Evolutionary conservation across 2,329 filamentous ascomycete genomes (phyloP).

Genomic region (Parafenestella ontariensis): DNA sequence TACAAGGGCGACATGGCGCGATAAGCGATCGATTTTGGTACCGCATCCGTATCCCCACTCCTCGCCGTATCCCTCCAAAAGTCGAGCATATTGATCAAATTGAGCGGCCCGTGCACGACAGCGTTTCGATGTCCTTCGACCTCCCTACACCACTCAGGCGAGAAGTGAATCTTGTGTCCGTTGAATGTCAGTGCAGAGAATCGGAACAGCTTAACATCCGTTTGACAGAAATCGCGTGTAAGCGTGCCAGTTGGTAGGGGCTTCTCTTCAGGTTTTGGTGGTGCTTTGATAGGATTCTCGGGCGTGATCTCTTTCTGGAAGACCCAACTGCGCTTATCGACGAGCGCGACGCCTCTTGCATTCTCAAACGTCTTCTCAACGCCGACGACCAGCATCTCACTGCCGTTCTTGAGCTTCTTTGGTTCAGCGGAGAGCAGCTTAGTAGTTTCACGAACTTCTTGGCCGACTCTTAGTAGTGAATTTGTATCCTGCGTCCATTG

Average conservation of each 20-base stretch:
- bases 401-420: constrained; percentile 59
- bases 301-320: constrained; percentile 52
- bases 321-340: constrained; percentile 48
- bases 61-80: constrained; percentile 40
- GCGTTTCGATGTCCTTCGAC: constrained; percentile 77
- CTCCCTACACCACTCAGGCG: constrained; percentile 71
- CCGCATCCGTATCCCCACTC: constrained; percentile 17
- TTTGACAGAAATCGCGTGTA: constrained; percentile 67
- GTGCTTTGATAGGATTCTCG: constrained; percentile 46
- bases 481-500: constrained; percentile 55
- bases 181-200: constrained; percentile 95
- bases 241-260: constrained; percentile 23
- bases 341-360: constrained; percentile 41
- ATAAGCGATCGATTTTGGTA: constrained; percentile 38
- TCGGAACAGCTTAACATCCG: constrained; percentile 77
- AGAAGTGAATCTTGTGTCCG: constrained; percentile 88
- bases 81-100: constrained; percentile 60
- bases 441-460: constrained; percentile 53
- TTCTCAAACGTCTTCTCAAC: constrained; percentile 62
- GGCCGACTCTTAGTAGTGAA: constrained; percentile 34
- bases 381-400: constrained; percentile 65
- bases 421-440: constrained; percentile 54
- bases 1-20: constrained; percentile 44
- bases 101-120: constrained; percentile 87
- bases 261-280: constrained; percentile 24